Evolutionary conservation across 352 stramenopile genomes (phyloP).

Genomic region (Thraustotheca clavata): DNA sequence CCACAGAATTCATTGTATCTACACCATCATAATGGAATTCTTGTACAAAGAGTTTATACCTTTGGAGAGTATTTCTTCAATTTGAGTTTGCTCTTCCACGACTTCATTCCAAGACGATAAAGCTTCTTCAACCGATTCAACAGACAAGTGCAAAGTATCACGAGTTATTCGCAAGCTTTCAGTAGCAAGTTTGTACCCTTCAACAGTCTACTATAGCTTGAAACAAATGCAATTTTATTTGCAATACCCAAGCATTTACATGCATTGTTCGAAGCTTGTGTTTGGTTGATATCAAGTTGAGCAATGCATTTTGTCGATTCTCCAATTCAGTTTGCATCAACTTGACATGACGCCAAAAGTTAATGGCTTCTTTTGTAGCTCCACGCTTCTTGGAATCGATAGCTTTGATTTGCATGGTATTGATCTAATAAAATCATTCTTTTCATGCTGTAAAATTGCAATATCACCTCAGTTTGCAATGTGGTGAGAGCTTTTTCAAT

Average conservation of each 20-base stretch:
- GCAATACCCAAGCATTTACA: background rate
- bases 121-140: background rate
- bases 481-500: background rate
- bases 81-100: background rate
- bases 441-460: background rate
- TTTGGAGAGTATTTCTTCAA: background rate
- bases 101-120: conserved; percentile 4
- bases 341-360: conserved; percentile 10
- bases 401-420: background rate
- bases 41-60: background rate
- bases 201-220: background rate
- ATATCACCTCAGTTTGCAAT: background rate
- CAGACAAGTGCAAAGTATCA: background rate
- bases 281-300: conserved; percentile 14
- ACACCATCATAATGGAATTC: background rate
- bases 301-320: background rate
- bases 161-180: background rate
- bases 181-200: conserved; percentile 17
- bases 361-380: background rate
- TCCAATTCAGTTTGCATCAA: background rate
- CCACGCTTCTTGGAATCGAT: background rate
- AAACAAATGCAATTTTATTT: background rate
- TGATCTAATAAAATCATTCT: background rate
- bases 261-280: conserved; percentile 16
- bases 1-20: background rate